Evolutionary conservation across 2,329 filamentous ascomycete species (phyloP).

Genomic region (Juglanconis oblonga): DNA sequence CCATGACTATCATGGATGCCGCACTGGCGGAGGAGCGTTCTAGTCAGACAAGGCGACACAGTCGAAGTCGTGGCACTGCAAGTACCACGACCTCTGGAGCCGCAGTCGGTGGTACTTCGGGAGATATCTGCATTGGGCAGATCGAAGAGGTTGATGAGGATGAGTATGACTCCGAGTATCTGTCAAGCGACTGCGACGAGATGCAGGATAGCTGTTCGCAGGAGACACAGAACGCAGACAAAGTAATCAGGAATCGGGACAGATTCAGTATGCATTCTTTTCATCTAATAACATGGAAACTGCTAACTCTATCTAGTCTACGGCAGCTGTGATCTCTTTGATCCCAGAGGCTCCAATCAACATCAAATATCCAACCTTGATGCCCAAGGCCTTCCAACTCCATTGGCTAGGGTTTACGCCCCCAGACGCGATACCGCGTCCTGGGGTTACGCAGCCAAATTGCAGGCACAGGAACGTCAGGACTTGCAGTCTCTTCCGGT

Average conservation of each 20-base stretch:
- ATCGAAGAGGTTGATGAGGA: not conserved
- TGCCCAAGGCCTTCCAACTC: not conserved
- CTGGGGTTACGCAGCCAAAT: not conserved
- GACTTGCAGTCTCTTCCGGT: not conserved
- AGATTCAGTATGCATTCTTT: not conserved
- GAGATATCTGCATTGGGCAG: slow-evolving; percentile 5
- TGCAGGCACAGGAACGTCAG: not conserved
- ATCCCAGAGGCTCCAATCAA: not conserved
- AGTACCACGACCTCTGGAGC: not conserved
- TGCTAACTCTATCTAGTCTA: not conserved
- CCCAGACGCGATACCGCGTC: slow-evolving; percentile 1
- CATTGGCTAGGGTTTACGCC: not conserved
- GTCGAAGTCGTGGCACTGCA: not conserved
- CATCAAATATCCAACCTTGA: not conserved
- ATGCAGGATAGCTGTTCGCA: not conserved
- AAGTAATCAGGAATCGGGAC: not conserved
- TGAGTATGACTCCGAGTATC: not conserved
- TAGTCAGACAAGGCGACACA: not conserved
- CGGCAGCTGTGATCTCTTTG: not conserved
- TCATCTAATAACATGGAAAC: not conserved
- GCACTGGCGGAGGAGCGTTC: slow-evolving; percentile 9
- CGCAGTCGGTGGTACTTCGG: not conserved
- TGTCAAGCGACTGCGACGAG: slow-evolving; percentile 1
- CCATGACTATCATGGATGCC: slow-evolving; percentile 5
- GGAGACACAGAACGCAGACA: not conserved